A percentile compares a stretch with the other conserved stretches of the same genome.
Conservation (phyloP, 2,329 filamentous ascomycete species). For the Sarocladium oryzae region DNA sequence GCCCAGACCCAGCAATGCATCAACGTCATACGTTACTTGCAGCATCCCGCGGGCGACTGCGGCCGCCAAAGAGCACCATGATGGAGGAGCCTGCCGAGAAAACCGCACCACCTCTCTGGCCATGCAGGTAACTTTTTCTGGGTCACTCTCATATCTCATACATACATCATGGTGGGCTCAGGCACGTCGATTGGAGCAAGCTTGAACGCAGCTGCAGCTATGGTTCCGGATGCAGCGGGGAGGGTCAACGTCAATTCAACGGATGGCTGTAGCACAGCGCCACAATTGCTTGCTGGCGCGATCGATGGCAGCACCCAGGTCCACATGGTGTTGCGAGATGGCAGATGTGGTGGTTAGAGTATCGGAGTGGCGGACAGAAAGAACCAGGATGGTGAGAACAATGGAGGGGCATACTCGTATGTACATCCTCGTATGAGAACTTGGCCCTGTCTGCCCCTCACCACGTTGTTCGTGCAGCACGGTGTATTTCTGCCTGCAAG, state of each 20-base stretch:
- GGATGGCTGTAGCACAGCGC: neutral
- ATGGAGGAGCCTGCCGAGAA: neutral
- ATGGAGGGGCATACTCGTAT: too few species aligned
- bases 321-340: too few species aligned
- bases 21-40: slow-evolving; percentile 6
- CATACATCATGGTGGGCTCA: neutral
- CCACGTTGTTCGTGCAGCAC: neutral
- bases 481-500: neutral
- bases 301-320: too few species aligned
- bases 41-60: neutral
- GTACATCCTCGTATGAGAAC: too few species aligned
- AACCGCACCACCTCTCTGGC: neutral
- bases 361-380: neutral
- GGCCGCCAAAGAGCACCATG: neutral
- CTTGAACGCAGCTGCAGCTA: neutral
- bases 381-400: neutral
- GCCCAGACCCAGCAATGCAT: neutral
- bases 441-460: neutral
- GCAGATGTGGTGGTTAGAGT: too few species aligned
- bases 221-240: slow-evolving; percentile 6
- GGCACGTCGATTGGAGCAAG: neutral
- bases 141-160: too few species aligned
- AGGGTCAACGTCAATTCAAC: neutral
- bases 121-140: neutral
- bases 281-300: neutral